A percentile compares a stretch with the other conserved stretches of the same genome.
Evolutionary conservation across 345 rosid genomes (phyloP).

Genomic region (Populus ilicifolia): DNA sequence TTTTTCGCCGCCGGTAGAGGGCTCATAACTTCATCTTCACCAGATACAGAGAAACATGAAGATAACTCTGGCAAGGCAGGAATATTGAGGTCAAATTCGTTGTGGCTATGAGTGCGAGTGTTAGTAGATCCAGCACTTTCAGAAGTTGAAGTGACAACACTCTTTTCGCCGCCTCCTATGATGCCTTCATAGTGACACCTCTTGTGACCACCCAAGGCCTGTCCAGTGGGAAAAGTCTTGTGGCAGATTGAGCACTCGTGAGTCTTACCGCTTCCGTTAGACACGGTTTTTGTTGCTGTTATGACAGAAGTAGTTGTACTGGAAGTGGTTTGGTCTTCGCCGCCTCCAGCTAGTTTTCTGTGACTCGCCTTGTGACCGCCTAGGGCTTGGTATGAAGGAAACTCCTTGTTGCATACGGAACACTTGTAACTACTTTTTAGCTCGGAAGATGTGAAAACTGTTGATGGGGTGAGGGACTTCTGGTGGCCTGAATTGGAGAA

Average conservation of each 20-base stretch:
- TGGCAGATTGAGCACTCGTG: conserved; percentile 33
- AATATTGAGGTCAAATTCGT: conserved; percentile 27
- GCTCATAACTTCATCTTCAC: conserved; percentile 35
- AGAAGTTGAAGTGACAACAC: conserved; percentile 15
- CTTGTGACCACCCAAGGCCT: conserved; percentile 62
- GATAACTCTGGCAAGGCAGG: conserved; percentile 34
- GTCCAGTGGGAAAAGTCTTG: conserved; percentile 21
- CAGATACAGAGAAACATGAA: conserved; percentile 9
- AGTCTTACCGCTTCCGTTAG: conserved; percentile 10
- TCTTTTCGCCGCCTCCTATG: conserved; percentile 16
- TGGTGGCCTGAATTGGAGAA: neutral
- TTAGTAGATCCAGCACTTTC: conserved; percentile 23
- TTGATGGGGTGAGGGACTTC: neutral
- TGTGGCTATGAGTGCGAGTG: conserved; percentile 3
- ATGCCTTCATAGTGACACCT: conserved; percentile 29
- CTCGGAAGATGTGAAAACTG: neutral
- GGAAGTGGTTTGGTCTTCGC: conserved; percentile 13
- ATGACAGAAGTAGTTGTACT: neutral
- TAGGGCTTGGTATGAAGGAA: conserved; percentile 27
- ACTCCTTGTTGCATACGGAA: conserved; percentile 18
- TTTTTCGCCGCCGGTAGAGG: conserved; percentile 24
- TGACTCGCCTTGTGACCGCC: conserved; percentile 36
- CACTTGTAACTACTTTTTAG: conserved; percentile 19
- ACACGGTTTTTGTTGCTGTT: neutral
- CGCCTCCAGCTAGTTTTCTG: conserved; percentile 12